Percentiles rank a stretch among this genome's conserved stretches.
Evolutionary conservation across 345 rosid genomes (phyloP).

Genomic region (Clarkia xantiana): DNA sequence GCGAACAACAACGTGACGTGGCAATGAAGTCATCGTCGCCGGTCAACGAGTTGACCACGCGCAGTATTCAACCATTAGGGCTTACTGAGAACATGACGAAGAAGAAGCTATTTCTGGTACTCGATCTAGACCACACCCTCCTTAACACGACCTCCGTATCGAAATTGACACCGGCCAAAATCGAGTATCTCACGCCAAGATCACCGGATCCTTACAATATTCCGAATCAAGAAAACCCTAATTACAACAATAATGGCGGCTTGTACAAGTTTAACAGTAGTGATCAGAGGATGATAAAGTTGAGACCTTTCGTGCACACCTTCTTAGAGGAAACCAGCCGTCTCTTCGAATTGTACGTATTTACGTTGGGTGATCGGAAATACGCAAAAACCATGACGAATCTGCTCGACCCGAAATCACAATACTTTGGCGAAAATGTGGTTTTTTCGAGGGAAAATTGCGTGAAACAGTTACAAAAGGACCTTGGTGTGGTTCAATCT

Average conservation of each 20-base stretch:
- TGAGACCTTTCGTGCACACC: constrained; percentile 61
- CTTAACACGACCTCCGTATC: constrained; percentile 56
- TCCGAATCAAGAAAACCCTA: too few relatives aligned
- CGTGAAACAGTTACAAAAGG: constrained; percentile 61
- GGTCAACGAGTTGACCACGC: too few relatives aligned
- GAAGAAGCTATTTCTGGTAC: constrained; percentile 62
- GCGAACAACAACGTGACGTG: too few relatives aligned
- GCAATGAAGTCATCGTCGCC: too few relatives aligned
- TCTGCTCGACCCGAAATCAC: constrained; percentile 57
- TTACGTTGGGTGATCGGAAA: constrained; percentile 78
- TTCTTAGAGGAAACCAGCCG: constrained; percentile 76
- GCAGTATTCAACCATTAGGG: too few relatives aligned
- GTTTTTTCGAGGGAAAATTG: constrained; percentile 90
- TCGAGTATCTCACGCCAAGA: too few relatives aligned
- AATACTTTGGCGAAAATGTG: constrained; percentile 46
- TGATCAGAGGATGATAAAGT: constrained; percentile 77
- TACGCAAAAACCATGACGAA: constrained; percentile 81
- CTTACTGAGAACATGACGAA: too few relatives aligned
- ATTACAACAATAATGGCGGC: constrained; percentile 43
- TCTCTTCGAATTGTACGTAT: constrained; percentile 78
- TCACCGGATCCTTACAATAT: too few relatives aligned
- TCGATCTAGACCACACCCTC: constrained; percentile 77
- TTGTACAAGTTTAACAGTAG: constrained; percentile 56
- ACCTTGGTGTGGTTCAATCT: constrained; percentile 58
- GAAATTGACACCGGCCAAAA: constrained; percentile 33